Base-by-base conservation (phyloP, 805 yeast species). In the Schizosaccharomyces pombe region DNA sequence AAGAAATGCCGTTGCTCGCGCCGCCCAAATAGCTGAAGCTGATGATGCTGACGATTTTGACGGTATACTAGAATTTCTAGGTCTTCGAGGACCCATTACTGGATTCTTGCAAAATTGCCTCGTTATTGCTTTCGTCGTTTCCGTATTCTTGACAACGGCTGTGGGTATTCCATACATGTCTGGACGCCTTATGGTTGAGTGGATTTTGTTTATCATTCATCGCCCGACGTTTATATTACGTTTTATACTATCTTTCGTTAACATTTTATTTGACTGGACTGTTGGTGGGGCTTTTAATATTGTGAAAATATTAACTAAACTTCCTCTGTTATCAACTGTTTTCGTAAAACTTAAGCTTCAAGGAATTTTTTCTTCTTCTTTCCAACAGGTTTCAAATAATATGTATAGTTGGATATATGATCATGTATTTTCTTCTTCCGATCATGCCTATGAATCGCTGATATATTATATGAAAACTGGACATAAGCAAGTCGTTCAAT, bases 41-140 rank as follows among this genome's bases (percentile, higher is more conserved):
- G 60, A 61, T 26, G 62, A 57, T 6, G 62, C 54, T 12, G 65
- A 63, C 19, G 65, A 58, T 19, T 55, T 57, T 14, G 64, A 60
- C 19, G 68, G 65, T 3, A 53, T 63, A 9, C 54, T 62, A 22
- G 65, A 64, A 16, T 56, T 64, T n/a, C 54, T 63, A 12, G 65
- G 63, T 12, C 51, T 60, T 43, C 58, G 61, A 3, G 63, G 62
- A 6, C 64, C 61, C 4, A 32, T 61, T 8, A 47, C 56, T 14
- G 53, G 56, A 1, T 54, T 64, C 16, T 57, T 64, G 14, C 58
- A 57, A 16, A 57, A 60, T 56, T 54, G 57, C 31, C 24, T 60
- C 31, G 55, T 62, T 55, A 55, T 59, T 5, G 53, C 52, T 40
- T 39, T 65, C 47, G 52, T 57, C 31, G 55, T 56, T 47, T 53